A percentile compares a stretch with the other conserved stretches of the same genome.
These are phyloP conservation scores for Camelina neglecta DNA, from an alignment of 345 rosid genomes.

Conservation along the genomic window DNA sequence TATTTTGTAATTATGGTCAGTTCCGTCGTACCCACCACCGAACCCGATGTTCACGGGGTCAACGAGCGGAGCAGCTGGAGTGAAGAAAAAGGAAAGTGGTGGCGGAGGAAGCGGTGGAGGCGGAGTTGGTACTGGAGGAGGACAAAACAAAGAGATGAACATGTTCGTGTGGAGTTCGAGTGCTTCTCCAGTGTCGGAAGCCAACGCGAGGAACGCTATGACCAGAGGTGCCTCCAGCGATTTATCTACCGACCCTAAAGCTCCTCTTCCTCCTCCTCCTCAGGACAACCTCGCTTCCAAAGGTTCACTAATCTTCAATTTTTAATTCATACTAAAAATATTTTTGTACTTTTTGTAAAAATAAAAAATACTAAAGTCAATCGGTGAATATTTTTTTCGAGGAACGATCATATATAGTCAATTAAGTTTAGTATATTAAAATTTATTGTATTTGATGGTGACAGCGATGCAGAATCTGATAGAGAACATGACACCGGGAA, in stretches of 20 bases:
- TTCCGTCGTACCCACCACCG: slow-evolving; percentile 64
- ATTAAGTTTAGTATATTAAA: neutral
- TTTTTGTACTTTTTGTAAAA: neutral
- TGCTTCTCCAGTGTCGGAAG: slow-evolving; percentile 80
- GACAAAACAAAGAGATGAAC: slow-evolving; percentile 63
- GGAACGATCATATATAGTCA: neutral
- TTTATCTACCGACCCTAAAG: slow-evolving; percentile 43
- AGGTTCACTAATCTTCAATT: slow-evolving; percentile 39
- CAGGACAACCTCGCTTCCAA: slow-evolving; percentile 56
- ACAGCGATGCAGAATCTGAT: slow-evolving; percentile 70
- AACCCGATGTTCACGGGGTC: slow-evolving; percentile 76
- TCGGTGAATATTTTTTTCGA: neutral
- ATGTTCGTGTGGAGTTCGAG: slow-evolving; percentile 92
- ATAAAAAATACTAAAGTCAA: neutral
- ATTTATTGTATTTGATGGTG: neutral
- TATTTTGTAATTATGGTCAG: slow-evolving; percentile 15
- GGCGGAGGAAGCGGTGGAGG: slow-evolving; percentile 29
- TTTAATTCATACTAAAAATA: neutral
- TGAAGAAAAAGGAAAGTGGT: slow-evolving; percentile 48
- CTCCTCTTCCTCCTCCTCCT: slow-evolving; percentile 36
- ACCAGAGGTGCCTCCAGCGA: slow-evolving; percentile 59
- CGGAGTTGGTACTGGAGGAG: slow-evolving; percentile 25
- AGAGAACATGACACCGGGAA: slow-evolving; percentile 62
- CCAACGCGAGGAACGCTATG: slow-evolving; percentile 57
- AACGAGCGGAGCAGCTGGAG: slow-evolving; percentile 45